A percentile compares a stretch with the other conserved stretches of the same genome.
phyloP scores from a whole-genome alignment of 1,284 basidiomycete genomes.

The Flammula alnicola region DNA sequence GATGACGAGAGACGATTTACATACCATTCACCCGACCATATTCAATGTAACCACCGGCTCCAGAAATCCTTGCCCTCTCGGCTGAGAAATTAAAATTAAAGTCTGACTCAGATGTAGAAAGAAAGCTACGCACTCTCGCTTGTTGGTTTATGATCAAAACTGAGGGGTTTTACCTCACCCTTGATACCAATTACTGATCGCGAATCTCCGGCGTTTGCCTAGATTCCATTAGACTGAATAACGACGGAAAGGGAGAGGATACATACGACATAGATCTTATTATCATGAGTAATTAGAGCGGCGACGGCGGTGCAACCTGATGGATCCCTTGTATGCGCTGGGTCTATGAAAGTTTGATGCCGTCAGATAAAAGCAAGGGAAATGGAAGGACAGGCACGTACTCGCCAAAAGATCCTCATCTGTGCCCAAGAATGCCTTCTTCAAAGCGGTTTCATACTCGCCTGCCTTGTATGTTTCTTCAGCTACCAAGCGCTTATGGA shows the following conservation, averaged over 20 bases:
- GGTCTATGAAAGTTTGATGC: conserved; percentile 66
- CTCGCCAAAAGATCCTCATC: conserved; percentile 93
- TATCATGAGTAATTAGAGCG: conserved; percentile 79
- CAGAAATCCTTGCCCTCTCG: conserved; percentile 87
- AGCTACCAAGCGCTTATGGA: conserved; percentile 80
- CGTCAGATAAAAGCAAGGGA: conserved; percentile 16
- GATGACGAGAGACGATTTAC: conserved; percentile 29
- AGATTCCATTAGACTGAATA: conserved; percentile 20
- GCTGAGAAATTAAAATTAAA: conserved; percentile 43
- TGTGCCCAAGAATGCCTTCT: conserved; percentile 89
- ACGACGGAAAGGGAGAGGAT: background rate
- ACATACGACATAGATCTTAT: conserved; percentile 82
- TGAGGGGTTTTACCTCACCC: conserved; percentile 88
- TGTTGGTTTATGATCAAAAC: conserved; percentile 95
- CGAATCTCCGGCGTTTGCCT: conserved; percentile 99
- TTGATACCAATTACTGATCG: conserved; percentile 88
- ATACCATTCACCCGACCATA: conserved; percentile 96
- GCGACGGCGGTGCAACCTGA: conserved; percentile 98
- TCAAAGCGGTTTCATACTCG: conserved; percentile 81
- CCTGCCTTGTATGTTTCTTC: conserved; percentile 77
- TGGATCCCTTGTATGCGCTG: conserved; percentile 86
- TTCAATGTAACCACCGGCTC: conserved; percentile 97
- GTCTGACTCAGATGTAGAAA: background rate
- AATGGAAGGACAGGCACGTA: conserved; percentile 41
- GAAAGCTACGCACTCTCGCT: conserved; percentile 67